Evolutionary conservation across 1,139 yeast species (phyloP).

Genomic region (Lodderomyces parapsilosis): DNA sequence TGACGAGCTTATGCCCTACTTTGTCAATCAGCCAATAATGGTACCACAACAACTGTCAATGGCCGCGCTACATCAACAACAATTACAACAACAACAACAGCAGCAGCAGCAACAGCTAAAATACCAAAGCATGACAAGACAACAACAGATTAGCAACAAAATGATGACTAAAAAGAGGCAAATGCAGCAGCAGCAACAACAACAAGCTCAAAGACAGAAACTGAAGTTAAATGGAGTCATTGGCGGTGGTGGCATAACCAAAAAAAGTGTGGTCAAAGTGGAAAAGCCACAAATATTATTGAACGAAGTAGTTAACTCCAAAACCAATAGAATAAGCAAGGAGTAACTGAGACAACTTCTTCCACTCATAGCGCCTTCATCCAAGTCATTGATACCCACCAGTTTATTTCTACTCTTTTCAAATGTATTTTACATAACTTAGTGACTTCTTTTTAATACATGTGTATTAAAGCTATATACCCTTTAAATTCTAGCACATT

Average conservation of each 20-base stretch:
- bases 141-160: slow-evolving; percentile 8
- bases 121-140: slow-evolving; percentile 4
- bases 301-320: slow-evolving; percentile 13
- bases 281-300: slow-evolving; percentile 6
- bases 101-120: slow-evolving; percentile 3
- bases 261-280: slow-evolving; percentile 3
- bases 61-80: slow-evolving; percentile 3
- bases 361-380: too few species aligned
- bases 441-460: too few species aligned
- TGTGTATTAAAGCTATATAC: too few species aligned
- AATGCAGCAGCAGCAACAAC: slow-evolving; percentile 6
- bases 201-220: background rate
- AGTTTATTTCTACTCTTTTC: background rate
- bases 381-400: too few species aligned
- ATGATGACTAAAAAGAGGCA: slow-evolving; percentile 10
- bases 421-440: too few species aligned
- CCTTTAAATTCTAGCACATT: too few species aligned
- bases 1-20: slow-evolving; percentile 10
- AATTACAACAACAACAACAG: slow-evolving; percentile 5
- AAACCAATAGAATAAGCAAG: slow-evolving; percentile 9
- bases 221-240: slow-evolving; percentile 2
- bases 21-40: slow-evolving; percentile 5
- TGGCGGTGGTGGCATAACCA: slow-evolving; percentile 8
- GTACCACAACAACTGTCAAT: slow-evolving; percentile 4
- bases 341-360: too few species aligned